Percentiles rank a stretch among this genome's conserved stretches.
Evolutionary conservation across 306 rosid genomes (phyloP).

Genomic region (Biancaea sappan): DNA sequence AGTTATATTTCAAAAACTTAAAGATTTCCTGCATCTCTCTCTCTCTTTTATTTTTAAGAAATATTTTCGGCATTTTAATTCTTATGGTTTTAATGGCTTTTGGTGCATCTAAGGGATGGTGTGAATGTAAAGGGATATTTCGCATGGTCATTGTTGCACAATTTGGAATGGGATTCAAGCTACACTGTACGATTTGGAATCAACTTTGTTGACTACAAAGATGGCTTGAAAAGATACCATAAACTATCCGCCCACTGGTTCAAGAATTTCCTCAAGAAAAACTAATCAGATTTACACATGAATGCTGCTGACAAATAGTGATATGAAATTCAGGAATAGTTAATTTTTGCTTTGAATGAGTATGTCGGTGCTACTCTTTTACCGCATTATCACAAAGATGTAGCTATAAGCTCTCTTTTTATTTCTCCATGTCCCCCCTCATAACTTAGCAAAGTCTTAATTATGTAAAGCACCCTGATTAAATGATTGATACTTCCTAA

Average conservation of each 20-base stretch:
- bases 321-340: no score
- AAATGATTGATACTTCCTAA: background rate
- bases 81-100: background rate
- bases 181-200: constrained; percentile 50
- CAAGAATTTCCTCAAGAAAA: constrained; percentile 41
- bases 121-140: constrained; percentile 56
- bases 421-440: background rate
- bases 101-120: constrained; percentile 32
- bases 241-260: constrained; percentile 58
- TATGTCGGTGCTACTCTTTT: background rate
- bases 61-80: no score
- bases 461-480: background rate
- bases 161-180: constrained; percentile 54
- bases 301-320: background rate
- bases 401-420: background rate
- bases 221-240: constrained; percentile 26
- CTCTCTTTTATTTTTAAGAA: no score
- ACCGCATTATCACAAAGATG: background rate
- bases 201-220: constrained; percentile 44
- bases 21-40: background rate
- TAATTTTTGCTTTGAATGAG: background rate
- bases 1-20: background rate
- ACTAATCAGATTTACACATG: background rate
- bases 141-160: constrained; percentile 60
- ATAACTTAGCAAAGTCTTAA: background rate